These are phyloP conservation scores for Rhizoclosmatium globosum DNA, from an alignment of 192 early-diverging fungal species.

Conservation along the genomic window DNA sequence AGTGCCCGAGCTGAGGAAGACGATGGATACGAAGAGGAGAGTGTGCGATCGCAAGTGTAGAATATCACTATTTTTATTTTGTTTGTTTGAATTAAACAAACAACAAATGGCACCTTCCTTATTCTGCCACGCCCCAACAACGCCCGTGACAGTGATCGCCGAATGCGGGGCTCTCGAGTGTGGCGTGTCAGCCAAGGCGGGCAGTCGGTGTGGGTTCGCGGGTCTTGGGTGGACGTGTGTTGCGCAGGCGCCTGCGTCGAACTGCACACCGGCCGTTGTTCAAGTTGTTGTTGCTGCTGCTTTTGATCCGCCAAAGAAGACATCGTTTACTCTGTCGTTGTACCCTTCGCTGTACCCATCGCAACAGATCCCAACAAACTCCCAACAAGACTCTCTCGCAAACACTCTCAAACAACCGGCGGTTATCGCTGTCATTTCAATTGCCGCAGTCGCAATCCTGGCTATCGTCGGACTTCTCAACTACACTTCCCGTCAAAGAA, in stretches of 20 bases:
- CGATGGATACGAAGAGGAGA: neutral
- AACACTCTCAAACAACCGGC: neutral
- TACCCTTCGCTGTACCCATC: neutral
- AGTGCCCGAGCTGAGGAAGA: neutral
- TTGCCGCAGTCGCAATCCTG: neutral
- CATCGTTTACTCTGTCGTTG: neutral
- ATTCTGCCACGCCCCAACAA: neutral
- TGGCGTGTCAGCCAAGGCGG: neutral
- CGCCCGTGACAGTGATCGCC: neutral
- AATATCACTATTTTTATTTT: neutral
- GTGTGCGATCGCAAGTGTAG: neutral
- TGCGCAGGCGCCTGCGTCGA: neutral
- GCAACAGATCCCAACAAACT: no score
- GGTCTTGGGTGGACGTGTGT: neutral
- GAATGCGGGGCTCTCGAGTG: neutral
- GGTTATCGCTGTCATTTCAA: neutral
- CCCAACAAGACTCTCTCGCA: no score
- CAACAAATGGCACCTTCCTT: neutral
- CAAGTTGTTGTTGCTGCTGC: neutral
- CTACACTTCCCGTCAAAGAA: no score
- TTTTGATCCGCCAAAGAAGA: neutral
- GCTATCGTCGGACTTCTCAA: neutral
- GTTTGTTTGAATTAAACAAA: no score
- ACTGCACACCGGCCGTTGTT: neutral
- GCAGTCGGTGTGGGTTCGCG: neutral